Evolutionary conservation across 192 early-diverging fungal species (phyloP), one percentile per base, ranked within the genome.

Genomic region (Glomus cerebriforme): DNA sequence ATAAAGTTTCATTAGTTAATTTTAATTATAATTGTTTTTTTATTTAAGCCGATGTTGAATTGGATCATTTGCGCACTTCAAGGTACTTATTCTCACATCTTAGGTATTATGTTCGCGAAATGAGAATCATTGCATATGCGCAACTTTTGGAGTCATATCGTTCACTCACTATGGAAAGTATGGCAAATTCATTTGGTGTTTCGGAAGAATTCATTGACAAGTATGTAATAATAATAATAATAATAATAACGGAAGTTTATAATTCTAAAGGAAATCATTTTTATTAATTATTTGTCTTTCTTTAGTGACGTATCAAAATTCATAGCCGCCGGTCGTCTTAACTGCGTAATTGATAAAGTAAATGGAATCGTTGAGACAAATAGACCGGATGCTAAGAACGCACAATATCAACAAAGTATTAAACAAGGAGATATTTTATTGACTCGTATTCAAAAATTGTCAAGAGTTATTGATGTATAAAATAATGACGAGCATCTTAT

Each of bases 281-380:
- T n/a, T 31, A 29, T 73, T 6, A 49, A 35, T n/a, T 27, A 67
- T 64, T 49, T 13, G 64, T 19, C 54, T 65, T 34, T 15, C 35
- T 63, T 59, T 71, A 95, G 93, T 81, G 98, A 99, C 83, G 85
- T 99, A 72, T 93, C 95, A 65, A 92, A 92, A 73, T 98, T 97
- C 83, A 96, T 99, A 83, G 95, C 97, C 24, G 93, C 96, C 15
- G 96, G 97, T 15, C 93, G 98, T 43, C 87, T 99, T 58, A 97
- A 99, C 87, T 97, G 96, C 77, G 96, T 98, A 15, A 98, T 99
- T 85, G 98, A 99, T 86, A 99, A 99, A 85, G 98, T 99, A 13
- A 94, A 92, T 77, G 98, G 98, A 10, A 92, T 98, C 49, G 95
- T 99, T 24, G 96, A 96, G 80, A 99, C 96, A 26, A 99, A 99